A percentile compares a stretch with the other conserved stretches of the same genome.
Evolutionary conservation across 768 basidiomycete species (phyloP).

Genomic region (Boletus sp.): DNA sequence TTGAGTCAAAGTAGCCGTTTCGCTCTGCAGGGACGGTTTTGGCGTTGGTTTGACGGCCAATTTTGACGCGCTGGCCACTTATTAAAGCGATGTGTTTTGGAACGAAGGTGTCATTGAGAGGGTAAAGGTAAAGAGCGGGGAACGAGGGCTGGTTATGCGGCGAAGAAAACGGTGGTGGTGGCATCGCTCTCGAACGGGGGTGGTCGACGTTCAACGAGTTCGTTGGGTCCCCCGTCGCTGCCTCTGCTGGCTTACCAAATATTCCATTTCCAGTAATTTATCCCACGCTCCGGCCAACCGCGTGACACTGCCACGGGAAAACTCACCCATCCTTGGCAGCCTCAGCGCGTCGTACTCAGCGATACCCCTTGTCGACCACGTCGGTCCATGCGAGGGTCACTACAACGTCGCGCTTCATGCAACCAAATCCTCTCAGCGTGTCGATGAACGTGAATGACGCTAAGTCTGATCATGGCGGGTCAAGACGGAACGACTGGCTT

Average conservation of each 20-base stretch:
- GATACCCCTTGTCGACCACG: no score
- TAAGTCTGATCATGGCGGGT: no score
- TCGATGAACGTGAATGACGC: no score
- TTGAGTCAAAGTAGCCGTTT: constrained; percentile 97
- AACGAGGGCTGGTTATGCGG: constrained; percentile 26
- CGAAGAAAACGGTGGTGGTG: constrained; percentile 34
- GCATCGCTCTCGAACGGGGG: constrained; percentile 26
- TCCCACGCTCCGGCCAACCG: constrained; percentile 16
- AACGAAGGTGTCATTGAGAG: constrained; percentile 90
- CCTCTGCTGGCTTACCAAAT: constrained; percentile 15
- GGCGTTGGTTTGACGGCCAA: constrained; percentile 93
- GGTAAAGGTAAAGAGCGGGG: constrained; percentile 72
- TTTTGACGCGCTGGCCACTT: constrained; percentile 70
- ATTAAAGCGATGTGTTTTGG: constrained; percentile 90
- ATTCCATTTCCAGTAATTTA: background rate
- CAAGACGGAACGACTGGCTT: no score
- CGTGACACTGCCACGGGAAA: background rate
- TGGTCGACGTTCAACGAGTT: constrained; percentile 19
- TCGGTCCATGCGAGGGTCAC: no score
- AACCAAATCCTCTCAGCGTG: no score
- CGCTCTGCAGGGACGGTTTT: constrained; percentile 91
- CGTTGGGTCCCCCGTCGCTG: constrained; percentile 12
- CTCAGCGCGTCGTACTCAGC: no score
- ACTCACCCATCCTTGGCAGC: no score
- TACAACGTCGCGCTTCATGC: no score